phyloP scores from a whole-genome alignment of 2,329 filamentous ascomycete species.

The Aureobasidium sp. region DNA sequence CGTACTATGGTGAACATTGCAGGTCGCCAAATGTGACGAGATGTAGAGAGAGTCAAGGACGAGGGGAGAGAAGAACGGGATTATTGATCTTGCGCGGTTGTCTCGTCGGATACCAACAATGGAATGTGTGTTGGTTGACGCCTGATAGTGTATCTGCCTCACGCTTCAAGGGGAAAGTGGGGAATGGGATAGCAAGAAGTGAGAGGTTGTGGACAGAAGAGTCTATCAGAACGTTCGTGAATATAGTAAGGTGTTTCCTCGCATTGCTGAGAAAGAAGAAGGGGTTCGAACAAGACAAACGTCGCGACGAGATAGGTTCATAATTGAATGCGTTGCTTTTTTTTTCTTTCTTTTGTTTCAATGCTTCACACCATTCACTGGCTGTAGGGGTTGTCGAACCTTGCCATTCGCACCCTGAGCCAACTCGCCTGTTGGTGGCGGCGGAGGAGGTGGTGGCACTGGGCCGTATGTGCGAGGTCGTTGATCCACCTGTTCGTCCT shows the following conservation, averaged over 20 bases:
- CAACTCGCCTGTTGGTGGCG: constrained; percentile 24
- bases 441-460: constrained; percentile 45
- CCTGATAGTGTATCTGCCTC: constrained; percentile 29
- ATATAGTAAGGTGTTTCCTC: background rate
- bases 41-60: background rate
- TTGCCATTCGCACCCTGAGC: background rate
- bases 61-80: constrained; percentile 15
- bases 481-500: constrained; percentile 38
- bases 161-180: constrained; percentile 15
- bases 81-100: constrained; percentile 14
- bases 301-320: constrained; percentile 5
- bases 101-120: constrained; percentile 19
- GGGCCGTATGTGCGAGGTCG: constrained; percentile 33
- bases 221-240: background rate
- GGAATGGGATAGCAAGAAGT: background rate
- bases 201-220: constrained; percentile 10
- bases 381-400: constrained; percentile 16
- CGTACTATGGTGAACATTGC: background rate
- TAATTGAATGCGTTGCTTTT: constrained; percentile 10
- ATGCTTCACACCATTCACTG: constrained; percentile 27
- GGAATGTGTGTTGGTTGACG: constrained; percentile 22
- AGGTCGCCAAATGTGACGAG: background rate
- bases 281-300: constrained; percentile 10
- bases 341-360: constrained; percentile 21
- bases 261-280: background rate